Evolutionary conservation across 495 filamentous ascomycete species (phyloP), one percentile per base, ranked within the genome.

Genomic region (Recurvomyces mirabilis): DNA sequence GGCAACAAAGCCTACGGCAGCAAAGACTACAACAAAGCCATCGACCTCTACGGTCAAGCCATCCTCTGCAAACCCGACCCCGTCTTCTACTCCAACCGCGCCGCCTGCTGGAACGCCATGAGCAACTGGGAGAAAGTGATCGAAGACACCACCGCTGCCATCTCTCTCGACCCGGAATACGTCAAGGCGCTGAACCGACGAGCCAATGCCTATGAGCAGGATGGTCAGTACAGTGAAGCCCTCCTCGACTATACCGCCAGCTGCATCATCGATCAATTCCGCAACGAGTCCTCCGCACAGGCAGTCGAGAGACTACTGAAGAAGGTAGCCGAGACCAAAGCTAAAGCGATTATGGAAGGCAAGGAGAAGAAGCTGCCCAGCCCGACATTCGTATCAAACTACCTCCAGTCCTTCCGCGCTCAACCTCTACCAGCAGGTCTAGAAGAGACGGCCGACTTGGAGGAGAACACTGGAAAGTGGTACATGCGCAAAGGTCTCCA

Each of bases 21-120:
- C 33, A 95, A 95, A 67, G 83, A 94, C 52, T 95, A 93, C 62
- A 74, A 81, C 57, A 75, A 74, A 48, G 91, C 91, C 38, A 99
- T 96, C 56, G 81, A 87, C 0, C 73, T 99, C 26, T 99, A 99
- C 63, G 80, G 84, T 40, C 83, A 91, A 67, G 91, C 91, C 20
- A 91, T 99, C 53, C 64, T 96, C 24, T 99, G 91, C 81, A 94
- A 86, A 68, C 80, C 87, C 28, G 93, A 99, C 59, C 86, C 91
- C 3, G 85, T 99, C 57, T 99, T 86, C 73, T 99, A 93, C 73
- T 96, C 89, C 34, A 99, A 99, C 68, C 79, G 91, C 32, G 93
- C 93, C 36, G 91, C 91, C 38, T 99, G 91, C 70, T 94, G 86
- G 69, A 96, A 93, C 60, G 87, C 93, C 37, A 74, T 87, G 49